phyloP scores from a whole-genome alignment of 805 yeast species.

The Kodamaea jinghongensis region DNA sequence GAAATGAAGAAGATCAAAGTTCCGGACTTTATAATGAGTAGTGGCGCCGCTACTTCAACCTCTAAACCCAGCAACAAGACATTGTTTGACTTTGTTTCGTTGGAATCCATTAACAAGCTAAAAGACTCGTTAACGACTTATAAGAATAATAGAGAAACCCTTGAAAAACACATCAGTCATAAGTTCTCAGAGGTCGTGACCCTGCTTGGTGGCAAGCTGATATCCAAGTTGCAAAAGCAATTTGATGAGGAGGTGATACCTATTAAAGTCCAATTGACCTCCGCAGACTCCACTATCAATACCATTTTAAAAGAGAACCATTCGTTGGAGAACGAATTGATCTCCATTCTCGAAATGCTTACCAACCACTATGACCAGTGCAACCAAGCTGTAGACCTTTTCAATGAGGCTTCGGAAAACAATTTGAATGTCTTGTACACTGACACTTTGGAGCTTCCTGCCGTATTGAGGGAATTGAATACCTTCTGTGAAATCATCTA shows the following conservation, averaged over 20 bases:
- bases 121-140: slow-evolving; percentile 26
- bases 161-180: slow-evolving; percentile 16
- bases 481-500: slow-evolving; percentile 34
- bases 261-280: slow-evolving; percentile 5
- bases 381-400: slow-evolving; percentile 41
- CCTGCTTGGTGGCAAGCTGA: neutral
- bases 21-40: slow-evolving; percentile 2
- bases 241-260: slow-evolving; percentile 7
- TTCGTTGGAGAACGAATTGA: slow-evolving; percentile 65
- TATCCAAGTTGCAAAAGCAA: slow-evolving; percentile 4
- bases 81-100: slow-evolving; percentile 34
- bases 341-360: slow-evolving; percentile 62
- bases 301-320: slow-evolving; percentile 40
- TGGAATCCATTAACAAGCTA: slow-evolving; percentile 28
- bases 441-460: slow-evolving; percentile 57
- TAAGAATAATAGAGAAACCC: slow-evolving; percentile 22
- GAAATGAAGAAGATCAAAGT: slow-evolving; percentile 2
- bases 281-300: slow-evolving; percentile 15
- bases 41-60: neutral
- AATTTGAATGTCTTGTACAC: slow-evolving; percentile 43
- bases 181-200: slow-evolving; percentile 17
- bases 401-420: slow-evolving; percentile 26
- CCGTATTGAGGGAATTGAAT: slow-evolving; percentile 49
- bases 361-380: slow-evolving; percentile 86
- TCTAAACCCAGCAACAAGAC: slow-evolving; percentile 10